These are phyloP conservation scores for Puccinia hordei DNA, from an alignment of 1,284 basidiomycete genomes.

Conservation along the genomic window DNA sequence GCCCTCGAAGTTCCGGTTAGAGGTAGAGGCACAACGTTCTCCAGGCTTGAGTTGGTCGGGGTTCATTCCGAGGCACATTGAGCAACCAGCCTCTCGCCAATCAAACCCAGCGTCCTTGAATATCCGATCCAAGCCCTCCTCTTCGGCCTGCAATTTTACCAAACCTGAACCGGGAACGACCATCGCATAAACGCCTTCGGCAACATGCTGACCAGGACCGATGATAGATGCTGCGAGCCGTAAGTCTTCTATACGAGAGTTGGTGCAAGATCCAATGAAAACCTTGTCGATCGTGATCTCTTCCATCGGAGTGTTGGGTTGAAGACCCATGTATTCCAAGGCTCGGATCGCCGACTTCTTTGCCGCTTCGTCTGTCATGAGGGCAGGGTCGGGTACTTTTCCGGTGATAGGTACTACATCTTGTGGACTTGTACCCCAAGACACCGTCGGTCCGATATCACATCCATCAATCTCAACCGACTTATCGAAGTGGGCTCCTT, in stretches of 20 bases:
- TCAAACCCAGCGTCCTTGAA: conserved; percentile 95
- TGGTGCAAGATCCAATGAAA: conserved; percentile 96
- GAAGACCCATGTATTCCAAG: conserved; percentile 87
- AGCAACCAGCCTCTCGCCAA: conserved; percentile 96
- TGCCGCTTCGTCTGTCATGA: conserved; percentile 70
- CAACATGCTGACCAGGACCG: conserved; percentile 69
- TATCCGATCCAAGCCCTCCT: conserved; percentile 83
- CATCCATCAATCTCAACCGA: conserved; percentile 81
- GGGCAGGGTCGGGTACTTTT: conserved; percentile 76
- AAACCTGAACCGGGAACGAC: conserved; percentile 92
- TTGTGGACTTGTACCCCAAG: conserved; percentile 95
- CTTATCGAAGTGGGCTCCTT: conserved; percentile 84
- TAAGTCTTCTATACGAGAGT: conserved; percentile 92
- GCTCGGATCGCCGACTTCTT: conserved; percentile 76
- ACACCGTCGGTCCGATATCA: conserved; percentile 90
- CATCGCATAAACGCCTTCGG: conserved; percentile 82
- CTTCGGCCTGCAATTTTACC: conserved; percentile 91
- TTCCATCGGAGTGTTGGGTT: conserved; percentile 78
- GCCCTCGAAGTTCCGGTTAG: conserved; percentile 96
- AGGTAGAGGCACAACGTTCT: conserved; percentile 92
- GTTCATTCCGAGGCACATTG: conserved; percentile 98
- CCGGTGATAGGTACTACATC: conserved; percentile 87
- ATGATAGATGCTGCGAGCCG: conserved; percentile 84
- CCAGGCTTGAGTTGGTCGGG: conserved; percentile 86
- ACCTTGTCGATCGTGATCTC: conserved; percentile 86